Evolutionary conservation across 2,329 filamentous ascomycete genomes (phyloP).

Genomic region (Boeremia exigua): DNA sequence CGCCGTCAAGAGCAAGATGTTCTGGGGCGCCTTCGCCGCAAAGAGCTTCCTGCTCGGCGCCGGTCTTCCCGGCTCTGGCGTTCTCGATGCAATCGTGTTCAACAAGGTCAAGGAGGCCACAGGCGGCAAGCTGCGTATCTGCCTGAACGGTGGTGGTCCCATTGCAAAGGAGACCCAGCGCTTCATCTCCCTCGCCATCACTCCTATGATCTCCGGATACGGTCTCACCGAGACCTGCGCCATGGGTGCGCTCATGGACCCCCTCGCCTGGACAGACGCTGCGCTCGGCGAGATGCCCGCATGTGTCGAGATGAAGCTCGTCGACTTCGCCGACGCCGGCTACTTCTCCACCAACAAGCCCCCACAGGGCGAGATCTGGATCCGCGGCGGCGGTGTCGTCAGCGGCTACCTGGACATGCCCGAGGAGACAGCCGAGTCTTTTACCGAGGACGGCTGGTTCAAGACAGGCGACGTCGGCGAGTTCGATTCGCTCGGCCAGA

Average conservation of each 20-base stretch:
- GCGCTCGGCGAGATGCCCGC: slow-evolving; percentile 80
- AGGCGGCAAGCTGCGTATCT: slow-evolving; percentile 84
- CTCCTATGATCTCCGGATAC: slow-evolving; percentile 93
- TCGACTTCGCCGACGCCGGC: slow-evolving; percentile 86
- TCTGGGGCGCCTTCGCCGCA: slow-evolving; percentile 70
- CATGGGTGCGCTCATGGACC: slow-evolving; percentile 82
- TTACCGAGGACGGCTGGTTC: slow-evolving; percentile 92
- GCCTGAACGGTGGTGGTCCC: slow-evolving; percentile 92
- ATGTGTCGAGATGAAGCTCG: slow-evolving; percentile 86
- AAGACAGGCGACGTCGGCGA: slow-evolving; percentile 96
- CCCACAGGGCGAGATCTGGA: slow-evolving; percentile 91
- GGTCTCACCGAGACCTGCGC: slow-evolving; percentile 92
- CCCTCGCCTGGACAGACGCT: slow-evolving; percentile 79
- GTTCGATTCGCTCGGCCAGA: slow-evolving; percentile 78
- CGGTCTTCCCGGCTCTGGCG: slow-evolving; percentile 68
- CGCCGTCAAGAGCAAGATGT: slow-evolving; percentile 75
- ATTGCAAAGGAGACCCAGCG: slow-evolving; percentile 85
- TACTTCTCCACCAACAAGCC: slow-evolving; percentile 77
- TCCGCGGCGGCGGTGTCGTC: slow-evolving; percentile 78
- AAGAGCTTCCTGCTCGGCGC: slow-evolving; percentile 66
- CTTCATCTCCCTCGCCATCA: slow-evolving; percentile 90
- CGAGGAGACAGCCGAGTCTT: slow-evolving; percentile 77
- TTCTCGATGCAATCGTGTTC: slow-evolving; percentile 87
- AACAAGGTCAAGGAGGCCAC: slow-evolving; percentile 90
- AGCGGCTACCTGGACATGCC: slow-evolving; percentile 83